These are phyloP conservation scores for Ascochyta rabiei DNA, from an alignment of 2,329 filamentous ascomycete genomes.

Conservation along the genomic window DNA sequence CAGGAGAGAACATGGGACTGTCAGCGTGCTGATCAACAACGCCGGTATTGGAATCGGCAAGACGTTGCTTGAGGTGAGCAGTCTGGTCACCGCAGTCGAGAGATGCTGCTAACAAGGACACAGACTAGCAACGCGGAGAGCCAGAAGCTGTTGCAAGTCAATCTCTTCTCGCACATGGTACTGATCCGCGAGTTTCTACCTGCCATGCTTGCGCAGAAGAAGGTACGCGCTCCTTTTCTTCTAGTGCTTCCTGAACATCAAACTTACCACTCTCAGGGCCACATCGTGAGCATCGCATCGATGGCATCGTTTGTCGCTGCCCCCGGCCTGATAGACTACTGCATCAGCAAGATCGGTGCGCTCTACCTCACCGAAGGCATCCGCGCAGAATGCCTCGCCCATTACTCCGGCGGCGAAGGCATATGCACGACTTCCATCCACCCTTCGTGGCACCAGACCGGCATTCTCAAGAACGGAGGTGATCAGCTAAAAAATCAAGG, in stretches of 20 bases:
- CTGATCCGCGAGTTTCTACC: constrained; percentile 41
- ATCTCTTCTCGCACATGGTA: constrained; percentile 36
- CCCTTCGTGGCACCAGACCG: constrained; percentile 35
- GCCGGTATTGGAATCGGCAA: constrained; percentile 34
- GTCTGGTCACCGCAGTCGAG: neutral
- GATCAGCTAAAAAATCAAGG: constrained; percentile 19
- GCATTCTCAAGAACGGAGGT: constrained; percentile 29
- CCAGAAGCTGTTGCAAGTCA: constrained; percentile 39
- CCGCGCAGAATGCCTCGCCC: constrained; percentile 32
- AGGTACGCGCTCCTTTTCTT: neutral
- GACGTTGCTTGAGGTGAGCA: constrained; percentile 28
- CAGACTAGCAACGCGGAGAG: constrained; percentile 34
- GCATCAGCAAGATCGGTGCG: constrained; percentile 34
- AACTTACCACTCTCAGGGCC: constrained; percentile 16
- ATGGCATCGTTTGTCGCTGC: constrained; percentile 37
- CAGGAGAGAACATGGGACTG: constrained; percentile 26
- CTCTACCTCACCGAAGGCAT: constrained; percentile 41
- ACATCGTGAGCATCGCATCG: constrained; percentile 38
- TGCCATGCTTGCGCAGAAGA: constrained; percentile 35
- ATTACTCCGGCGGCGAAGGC: constrained; percentile 29
- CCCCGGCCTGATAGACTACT: constrained; percentile 37
- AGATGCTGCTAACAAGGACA: neutral
- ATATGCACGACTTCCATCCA: constrained; percentile 41
- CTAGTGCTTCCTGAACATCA: too few species aligned
- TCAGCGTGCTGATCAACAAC: constrained; percentile 42